Evolutionary conservation across 2,329 filamentous ascomycete species (phyloP).

Genomic region (Exophiala viscosa): DNA sequence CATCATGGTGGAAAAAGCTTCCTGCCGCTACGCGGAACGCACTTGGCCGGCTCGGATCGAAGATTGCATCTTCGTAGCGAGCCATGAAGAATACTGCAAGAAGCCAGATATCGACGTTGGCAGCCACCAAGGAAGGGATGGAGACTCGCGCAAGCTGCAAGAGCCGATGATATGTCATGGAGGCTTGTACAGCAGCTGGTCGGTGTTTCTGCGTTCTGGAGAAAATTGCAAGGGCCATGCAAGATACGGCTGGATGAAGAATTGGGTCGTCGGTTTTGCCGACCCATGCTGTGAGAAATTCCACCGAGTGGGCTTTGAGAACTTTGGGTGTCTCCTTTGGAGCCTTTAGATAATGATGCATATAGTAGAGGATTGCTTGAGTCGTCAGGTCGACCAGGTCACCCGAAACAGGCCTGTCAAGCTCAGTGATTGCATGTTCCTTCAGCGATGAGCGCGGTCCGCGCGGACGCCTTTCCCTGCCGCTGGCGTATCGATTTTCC

Average conservation of each 20-base stretch:
- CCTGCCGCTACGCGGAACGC: background rate
- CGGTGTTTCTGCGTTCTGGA: conserved; percentile 27
- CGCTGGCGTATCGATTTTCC: conserved; percentile 33
- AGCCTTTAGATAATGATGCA: conserved; percentile 27
- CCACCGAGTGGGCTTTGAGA: conserved; percentile 12
- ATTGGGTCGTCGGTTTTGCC: conserved; percentile 17
- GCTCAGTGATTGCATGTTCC: background rate
- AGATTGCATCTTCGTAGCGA: conserved; percentile 25
- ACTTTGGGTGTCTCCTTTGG: conserved; percentile 17
- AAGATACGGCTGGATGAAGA: conserved; percentile 32
- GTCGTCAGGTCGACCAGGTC: conserved; percentile 28
- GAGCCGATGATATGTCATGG: conserved; percentile 26
- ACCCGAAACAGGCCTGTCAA: conserved; percentile 2
- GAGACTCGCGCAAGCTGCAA: conserved; percentile 21
- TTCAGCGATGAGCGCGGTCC: conserved; percentile 30
- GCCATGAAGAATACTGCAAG: conserved; percentile 28
- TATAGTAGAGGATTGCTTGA: conserved; percentile 30
- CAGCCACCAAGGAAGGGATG: background rate
- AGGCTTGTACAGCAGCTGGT: conserved; percentile 29
- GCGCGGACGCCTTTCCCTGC: conserved; percentile 32
- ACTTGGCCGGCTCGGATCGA: background rate
- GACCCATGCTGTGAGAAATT: conserved; percentile 17
- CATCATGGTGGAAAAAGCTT: conserved; percentile 39
- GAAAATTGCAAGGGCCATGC: conserved; percentile 32
- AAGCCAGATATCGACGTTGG: conserved; percentile 25